Evolutionary conservation across 192 early-diverging fungal species (phyloP).

Genomic region (Phycomyces nitens): DNA sequence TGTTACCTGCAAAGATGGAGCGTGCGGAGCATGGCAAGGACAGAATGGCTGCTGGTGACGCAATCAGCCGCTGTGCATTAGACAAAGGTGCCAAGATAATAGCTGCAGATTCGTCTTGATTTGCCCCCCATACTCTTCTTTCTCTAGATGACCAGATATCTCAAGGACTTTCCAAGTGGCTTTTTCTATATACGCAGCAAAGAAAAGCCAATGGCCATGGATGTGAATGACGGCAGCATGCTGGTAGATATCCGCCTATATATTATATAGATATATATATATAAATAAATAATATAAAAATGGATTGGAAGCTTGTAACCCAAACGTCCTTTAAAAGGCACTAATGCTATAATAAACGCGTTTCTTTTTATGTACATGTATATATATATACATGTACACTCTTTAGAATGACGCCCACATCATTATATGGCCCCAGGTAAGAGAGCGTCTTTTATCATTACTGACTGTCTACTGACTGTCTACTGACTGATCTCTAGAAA

Average conservation of each 20-base stretch:
- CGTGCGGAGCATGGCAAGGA: too few species aligned
- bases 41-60: too few species aligned
- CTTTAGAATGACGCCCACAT: constrained; percentile 25
- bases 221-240: constrained; percentile 24
- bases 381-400: too few species aligned
- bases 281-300: background rate
- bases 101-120: background rate
- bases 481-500: too few species aligned
- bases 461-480: too few species aligned
- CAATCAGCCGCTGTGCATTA: too few species aligned
- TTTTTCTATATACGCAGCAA: constrained; percentile 29
- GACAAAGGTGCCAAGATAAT: too few species aligned
- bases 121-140: background rate
- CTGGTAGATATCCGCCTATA: constrained; percentile 17
- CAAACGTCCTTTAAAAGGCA: too few species aligned
- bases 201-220: constrained; percentile 3
- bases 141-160: background rate
- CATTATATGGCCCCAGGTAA: constrained; percentile 33
- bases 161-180: constrained; percentile 14
- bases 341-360: too few species aligned
- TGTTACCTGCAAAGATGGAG: too few species aligned
- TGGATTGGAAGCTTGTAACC: background rate
- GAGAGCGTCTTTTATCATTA: background rate
- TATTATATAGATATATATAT: too few species aligned
- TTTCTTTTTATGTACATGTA: too few species aligned